Evolutionary conservation across 1,139 yeast species (phyloP), one percentile per base, ranked within the genome.

Genomic region (Saccharomyces uvarum): DNA sequence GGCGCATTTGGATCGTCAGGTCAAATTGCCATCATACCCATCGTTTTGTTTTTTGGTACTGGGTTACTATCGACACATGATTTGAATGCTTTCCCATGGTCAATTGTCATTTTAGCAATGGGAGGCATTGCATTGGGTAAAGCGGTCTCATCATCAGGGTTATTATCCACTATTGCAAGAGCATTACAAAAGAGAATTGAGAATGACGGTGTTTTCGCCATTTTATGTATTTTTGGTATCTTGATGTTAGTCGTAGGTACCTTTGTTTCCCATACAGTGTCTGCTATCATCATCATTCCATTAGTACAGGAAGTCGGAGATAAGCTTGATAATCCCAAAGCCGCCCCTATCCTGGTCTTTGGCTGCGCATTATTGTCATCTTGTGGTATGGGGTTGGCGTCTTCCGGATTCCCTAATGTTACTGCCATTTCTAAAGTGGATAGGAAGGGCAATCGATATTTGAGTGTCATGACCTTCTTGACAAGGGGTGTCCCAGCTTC

Each of bases 391-490:
- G 90, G 88, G 28, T 74, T 85, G 56, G 88, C 90, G 2, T 83
- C 88, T 2, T 80, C 86, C 1, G 91, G 91, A 1, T 85, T 84
- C 74, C 91, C 91, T 24, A 85, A 84, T 63, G 87, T 84, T 31
- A 84, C 88, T n/a, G 90, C 90, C 1, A 84, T 84, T 60, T 83
- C 88, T 53, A 83, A 83, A 85, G 78, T 85, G 2, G 89, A 85
- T 64, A 85, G 83, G 56, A 77, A 84, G 56, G 89, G 89, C 24
- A 79, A 79, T 52, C 80, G 87, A 49, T 85, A 84, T 61, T 74
- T 85, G 64, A 77, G 79, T n/a, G 86, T 84, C 33, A 74, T 77
- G 48, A 81, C 84, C 0, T 84, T 85, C 62, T 81, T 85, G 52
- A 81, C 85, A 2, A 77, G 89, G 67, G 91, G 91, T 69, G 84